Evolutionary conservation across 192 early-diverging fungal genomes (phyloP).

Genomic region (Podila epigama): DNA sequence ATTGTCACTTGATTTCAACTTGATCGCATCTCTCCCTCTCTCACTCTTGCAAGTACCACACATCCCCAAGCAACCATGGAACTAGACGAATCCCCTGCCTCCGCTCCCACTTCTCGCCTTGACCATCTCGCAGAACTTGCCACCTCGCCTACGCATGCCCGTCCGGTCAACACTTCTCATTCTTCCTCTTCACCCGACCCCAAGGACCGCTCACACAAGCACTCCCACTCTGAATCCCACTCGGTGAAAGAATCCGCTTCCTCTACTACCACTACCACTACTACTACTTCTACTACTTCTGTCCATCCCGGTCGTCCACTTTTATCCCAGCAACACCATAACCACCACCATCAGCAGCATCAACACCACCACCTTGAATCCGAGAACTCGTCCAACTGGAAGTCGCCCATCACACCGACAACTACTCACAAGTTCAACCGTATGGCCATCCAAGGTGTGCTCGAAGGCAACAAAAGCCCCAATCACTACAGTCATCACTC

Average conservation of each 20-base stretch:
- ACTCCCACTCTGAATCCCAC: slow-evolving; percentile 8
- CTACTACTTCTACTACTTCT: no score
- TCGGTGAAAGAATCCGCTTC: neutral
- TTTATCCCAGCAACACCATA: slow-evolving; percentile 20
- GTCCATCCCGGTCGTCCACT: no score
- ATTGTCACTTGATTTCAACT: neutral
- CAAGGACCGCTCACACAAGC: slow-evolving; percentile 9
- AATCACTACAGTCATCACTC: no score
- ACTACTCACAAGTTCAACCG: slow-evolving; percentile 38
- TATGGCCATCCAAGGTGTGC: slow-evolving; percentile 48
- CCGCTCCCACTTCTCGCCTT: neutral
- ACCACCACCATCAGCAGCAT: slow-evolving; percentile 6
- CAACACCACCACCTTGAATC: slow-evolving; percentile 9
- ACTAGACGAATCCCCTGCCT: neutral
- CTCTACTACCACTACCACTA: no score
- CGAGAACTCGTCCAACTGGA: slow-evolving; percentile 25
- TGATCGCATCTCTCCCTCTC: neutral
- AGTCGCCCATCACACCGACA: slow-evolving; percentile 44
- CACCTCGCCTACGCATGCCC: slow-evolving; percentile 2
- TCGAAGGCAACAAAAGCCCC: slow-evolving; percentile 28
- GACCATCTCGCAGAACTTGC: slow-evolving; percentile 7
- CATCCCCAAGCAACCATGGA: neutral
- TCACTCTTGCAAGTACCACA: neutral
- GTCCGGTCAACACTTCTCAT: neutral
- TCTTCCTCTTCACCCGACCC: slow-evolving; percentile 12